phyloP scores from a whole-genome alignment of 2,329 filamentous ascomycete genomes.

The Penicillium capsulatum region DNA sequence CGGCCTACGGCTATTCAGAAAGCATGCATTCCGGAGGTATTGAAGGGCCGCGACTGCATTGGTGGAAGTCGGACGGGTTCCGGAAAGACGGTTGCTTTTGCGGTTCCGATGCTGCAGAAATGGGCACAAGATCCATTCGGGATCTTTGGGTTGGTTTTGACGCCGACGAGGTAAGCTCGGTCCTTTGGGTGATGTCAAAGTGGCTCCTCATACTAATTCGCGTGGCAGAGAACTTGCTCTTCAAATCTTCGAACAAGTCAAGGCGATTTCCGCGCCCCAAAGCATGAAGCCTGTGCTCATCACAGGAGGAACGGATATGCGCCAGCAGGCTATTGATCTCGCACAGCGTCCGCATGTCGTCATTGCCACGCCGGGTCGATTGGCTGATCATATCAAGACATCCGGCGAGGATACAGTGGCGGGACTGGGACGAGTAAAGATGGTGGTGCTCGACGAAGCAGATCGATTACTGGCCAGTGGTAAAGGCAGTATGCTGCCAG shows the following conservation, averaged over 20 bases:
- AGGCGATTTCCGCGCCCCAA: conserved; percentile 83
- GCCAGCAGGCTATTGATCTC: conserved; percentile 78
- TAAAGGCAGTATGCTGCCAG: conserved; percentile 85
- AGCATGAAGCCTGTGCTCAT: conserved; percentile 84
- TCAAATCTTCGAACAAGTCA: conserved; percentile 95
- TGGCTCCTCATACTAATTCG: conserved; percentile 2
- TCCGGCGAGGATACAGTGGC: conserved; percentile 88
- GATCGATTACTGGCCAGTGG: conserved; percentile 76
- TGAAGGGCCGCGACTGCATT: conserved; percentile 89
- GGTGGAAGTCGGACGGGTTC: conserved; percentile 92
- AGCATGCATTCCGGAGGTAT: conserved; percentile 76
- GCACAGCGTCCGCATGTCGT: conserved; percentile 81
- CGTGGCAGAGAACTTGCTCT: conserved; percentile 74
- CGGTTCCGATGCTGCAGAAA: conserved; percentile 86
- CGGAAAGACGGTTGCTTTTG: conserved; percentile 95
- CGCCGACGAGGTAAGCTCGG: conserved; percentile 65
- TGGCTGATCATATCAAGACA: conserved; percentile 88
- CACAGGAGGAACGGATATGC: conserved; percentile 90
- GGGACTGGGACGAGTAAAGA: conserved; percentile 71
- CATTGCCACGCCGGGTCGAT: conserved; percentile 85
- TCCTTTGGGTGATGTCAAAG: neutral
- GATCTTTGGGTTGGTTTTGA: conserved; percentile 85
- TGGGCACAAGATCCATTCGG: conserved; percentile 90
- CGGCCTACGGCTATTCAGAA: conserved; percentile 89
- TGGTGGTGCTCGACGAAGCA: conserved; percentile 92